These are phyloP conservation scores for Malania oleifera DNA, from an alignment of 164 flowering plant species.

Conservation along the genomic window DNA sequence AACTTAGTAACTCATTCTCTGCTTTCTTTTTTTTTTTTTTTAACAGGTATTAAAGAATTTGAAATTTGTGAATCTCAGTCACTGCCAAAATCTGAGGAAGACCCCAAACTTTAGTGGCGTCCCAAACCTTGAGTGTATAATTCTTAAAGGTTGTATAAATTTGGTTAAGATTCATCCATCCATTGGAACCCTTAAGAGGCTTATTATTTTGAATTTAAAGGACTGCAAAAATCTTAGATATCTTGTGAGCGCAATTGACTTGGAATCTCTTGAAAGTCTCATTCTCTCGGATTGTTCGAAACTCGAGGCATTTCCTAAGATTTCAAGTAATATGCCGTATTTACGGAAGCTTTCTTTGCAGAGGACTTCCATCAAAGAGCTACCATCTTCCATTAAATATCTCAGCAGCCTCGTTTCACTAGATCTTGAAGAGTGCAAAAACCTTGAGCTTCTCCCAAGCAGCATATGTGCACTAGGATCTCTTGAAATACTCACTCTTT, in stretches of 20 bases:
- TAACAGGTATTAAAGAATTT: neutral
- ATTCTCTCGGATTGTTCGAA: conserved; percentile 13
- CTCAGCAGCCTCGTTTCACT: too few relatives aligned
- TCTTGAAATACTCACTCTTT: too few relatives aligned
- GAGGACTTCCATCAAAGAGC: neutral
- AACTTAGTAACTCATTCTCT: too few relatives aligned
- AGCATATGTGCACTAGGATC: too few relatives aligned
- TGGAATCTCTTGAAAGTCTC: conserved; percentile 8
- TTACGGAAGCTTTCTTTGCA: conserved; percentile 1
- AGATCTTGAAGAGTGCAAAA: too few relatives aligned
- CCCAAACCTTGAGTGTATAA: conserved; percentile 5
- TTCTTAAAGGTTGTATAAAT: conserved; percentile 12
- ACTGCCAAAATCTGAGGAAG: conserved; percentile 1
- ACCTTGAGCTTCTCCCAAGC: neutral
- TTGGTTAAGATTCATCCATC: conserved; percentile 12
- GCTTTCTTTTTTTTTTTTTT: too few relatives aligned
- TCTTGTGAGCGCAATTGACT: conserved; percentile 2
- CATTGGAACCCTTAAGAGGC: neutral
- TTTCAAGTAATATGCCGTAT: neutral
- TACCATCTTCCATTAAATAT: conserved; percentile 1
- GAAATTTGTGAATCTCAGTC: neutral
- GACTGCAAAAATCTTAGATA: conserved; percentile 4
- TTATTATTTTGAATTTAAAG: conserved; percentile 2
- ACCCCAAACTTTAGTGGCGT: conserved; percentile 9
- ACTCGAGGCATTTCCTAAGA: conserved; percentile 10